Evolutionary conservation across 139 green algal species (phyloP).

Genomic region (Trebouxia sp.): DNA sequence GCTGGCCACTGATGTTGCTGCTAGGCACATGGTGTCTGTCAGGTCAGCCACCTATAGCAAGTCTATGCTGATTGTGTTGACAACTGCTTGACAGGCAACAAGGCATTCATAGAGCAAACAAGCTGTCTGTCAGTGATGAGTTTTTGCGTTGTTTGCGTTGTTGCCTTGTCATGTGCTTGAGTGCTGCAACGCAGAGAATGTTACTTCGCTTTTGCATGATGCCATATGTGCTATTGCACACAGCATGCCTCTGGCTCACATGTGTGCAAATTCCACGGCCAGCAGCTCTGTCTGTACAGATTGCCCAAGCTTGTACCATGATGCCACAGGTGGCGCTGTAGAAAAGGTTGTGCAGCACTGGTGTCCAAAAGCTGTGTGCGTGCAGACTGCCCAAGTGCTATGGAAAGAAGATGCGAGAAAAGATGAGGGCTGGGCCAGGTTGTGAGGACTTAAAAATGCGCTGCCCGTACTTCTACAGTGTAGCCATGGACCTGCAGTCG

Average conservation of each 20-base stretch:
- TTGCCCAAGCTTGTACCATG: background rate
- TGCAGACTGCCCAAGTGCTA: slow-evolving; percentile 49
- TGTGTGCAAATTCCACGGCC: too few relatives aligned
- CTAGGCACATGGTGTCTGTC: slow-evolving; percentile 44
- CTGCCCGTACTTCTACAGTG: slow-evolving; percentile 61
- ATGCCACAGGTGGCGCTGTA: background rate
- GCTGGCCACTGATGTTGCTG: slow-evolving; percentile 47
- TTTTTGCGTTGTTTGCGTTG: too few relatives aligned
- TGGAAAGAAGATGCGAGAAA: slow-evolving; percentile 54
- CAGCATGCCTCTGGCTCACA: too few relatives aligned
- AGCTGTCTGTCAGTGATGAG: too few relatives aligned
- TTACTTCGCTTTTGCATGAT: too few relatives aligned
- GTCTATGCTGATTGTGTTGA: too few relatives aligned
- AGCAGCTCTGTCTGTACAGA: background rate
- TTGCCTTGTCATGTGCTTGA: too few relatives aligned
- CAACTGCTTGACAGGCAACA: too few relatives aligned
- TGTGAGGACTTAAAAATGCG: slow-evolving; percentile 56
- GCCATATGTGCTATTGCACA: too few relatives aligned
- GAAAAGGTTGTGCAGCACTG: background rate
- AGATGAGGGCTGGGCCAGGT: slow-evolving; percentile 54
- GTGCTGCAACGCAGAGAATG: too few relatives aligned
- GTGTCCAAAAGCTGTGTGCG: background rate
- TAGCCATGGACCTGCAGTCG: slow-evolving; percentile 40
- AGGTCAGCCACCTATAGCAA: too few relatives aligned
- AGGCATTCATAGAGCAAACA: too few relatives aligned